Conservation (phyloP, 139 green algal species). For the Chlorella sp. region DNA sequence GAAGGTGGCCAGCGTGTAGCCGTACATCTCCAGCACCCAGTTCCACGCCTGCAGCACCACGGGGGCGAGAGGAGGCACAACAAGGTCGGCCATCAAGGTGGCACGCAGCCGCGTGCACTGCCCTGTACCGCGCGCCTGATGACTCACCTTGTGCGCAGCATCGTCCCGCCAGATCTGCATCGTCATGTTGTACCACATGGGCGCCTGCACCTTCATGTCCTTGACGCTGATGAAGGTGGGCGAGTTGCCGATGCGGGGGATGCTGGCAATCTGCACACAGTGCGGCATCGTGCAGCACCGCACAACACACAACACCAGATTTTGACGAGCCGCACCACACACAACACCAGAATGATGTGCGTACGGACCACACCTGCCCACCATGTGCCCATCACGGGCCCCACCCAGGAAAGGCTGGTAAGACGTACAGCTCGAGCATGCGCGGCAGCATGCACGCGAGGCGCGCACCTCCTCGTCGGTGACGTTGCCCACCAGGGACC, state of each 20-base stretch:
- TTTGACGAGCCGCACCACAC: neutral
- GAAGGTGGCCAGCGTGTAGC: constrained; percentile 30
- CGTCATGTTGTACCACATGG: constrained; percentile 82
- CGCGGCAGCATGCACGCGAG: constrained; percentile 1
- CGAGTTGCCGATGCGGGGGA: constrained; percentile 74
- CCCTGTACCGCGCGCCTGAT: neutral
- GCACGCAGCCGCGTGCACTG: neutral
- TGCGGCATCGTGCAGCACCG: neutral
- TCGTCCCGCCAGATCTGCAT: constrained; percentile 81
- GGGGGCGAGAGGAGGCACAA: neutral
- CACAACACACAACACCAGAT: neutral
- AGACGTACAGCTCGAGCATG: no score
- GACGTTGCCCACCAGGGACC: constrained; percentile 31
- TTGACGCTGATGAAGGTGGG: constrained; percentile 68
- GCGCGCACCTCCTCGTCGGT: constrained; percentile 19
- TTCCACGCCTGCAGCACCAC: constrained; percentile 24
- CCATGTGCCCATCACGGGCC: no score
- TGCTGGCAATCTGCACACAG: neutral
- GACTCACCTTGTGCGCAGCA: constrained; percentile 54
- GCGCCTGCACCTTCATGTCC: constrained; percentile 21
- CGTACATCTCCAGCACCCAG: constrained; percentile 85
- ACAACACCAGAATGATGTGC: neutral
- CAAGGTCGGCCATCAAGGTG: neutral
- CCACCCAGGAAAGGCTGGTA: no score
- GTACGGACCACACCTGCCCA: neutral